phyloP scores from a whole-genome alignment of 352 stramenopile genomes.

The Phytophthora cactorum region DNA sequence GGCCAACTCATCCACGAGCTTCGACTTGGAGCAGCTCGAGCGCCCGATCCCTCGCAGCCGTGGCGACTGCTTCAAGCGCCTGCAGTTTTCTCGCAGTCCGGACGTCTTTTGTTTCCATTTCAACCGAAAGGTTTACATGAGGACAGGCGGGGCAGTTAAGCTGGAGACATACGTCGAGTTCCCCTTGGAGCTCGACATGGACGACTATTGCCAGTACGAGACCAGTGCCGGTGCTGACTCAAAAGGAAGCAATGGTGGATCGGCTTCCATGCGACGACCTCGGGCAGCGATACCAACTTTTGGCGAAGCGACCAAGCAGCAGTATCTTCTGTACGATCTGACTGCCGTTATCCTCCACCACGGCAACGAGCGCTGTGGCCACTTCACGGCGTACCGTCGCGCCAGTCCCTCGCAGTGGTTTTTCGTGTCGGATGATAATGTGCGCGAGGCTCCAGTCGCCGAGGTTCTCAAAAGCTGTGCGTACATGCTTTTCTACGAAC shows the following conservation, averaged over 20 bases:
- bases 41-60: slow-evolving; percentile 45
- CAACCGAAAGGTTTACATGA: slow-evolving; percentile 87
- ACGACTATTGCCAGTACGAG: slow-evolving; percentile 73
- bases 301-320: slow-evolving; percentile 30
- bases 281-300: slow-evolving; percentile 8
- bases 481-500: slow-evolving; percentile 93
- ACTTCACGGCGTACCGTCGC: slow-evolving; percentile 88
- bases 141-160: slow-evolving; percentile 72
- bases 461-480: slow-evolving; percentile 81
- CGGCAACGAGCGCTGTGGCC: slow-evolving; percentile 83
- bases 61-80: slow-evolving; percentile 64
- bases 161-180: slow-evolving; percentile 84
- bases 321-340: slow-evolving; percentile 73
- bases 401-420: slow-evolving; percentile 72
- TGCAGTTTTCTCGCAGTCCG: slow-evolving; percentile 82
- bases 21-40: slow-evolving; percentile 51
- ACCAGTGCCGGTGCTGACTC: slow-evolving; percentile 40
- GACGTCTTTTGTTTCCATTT: slow-evolving; percentile 90
- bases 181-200: slow-evolving; percentile 82
- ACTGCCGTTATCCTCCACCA: slow-evolving; percentile 87
- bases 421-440: slow-evolving; percentile 84
- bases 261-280: slow-evolving; percentile 13
- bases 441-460: slow-evolving; percentile 57
- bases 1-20: slow-evolving; percentile 25
- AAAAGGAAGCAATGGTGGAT: slow-evolving; percentile 19